Evolutionary conservation across 2,329 filamentous ascomycete genomes (phyloP), one percentile per base, ranked within the genome.

Genomic region (Pyrenochaeta sp.): DNA sequence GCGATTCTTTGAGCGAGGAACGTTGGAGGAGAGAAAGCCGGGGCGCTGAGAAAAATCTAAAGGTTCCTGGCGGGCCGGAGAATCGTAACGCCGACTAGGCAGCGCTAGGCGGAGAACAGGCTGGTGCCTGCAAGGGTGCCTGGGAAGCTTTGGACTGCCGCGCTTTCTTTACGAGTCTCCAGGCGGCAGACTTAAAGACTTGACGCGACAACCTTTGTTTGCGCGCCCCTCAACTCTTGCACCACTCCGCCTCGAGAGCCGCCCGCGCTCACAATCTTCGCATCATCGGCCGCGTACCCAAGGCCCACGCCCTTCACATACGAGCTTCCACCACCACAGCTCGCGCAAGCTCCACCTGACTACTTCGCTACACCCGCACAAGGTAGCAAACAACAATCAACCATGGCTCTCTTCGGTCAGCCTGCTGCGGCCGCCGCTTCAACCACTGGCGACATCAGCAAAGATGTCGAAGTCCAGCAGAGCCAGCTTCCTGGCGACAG

Each of bases 1-100:
- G 92, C 93, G 93, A 96, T 96, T 90, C 90, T 90, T 96, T 85
- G 90, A 92, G 82, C 92, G 92, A 96, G 90, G 85, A 88, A 86
- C 85, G 84, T 83, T 77, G 76, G 69, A 72, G 75, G 69, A 71
- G 72, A 37, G 26, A 32, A 30, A 45, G 35, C 6, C 28, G 22
- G 13, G 22, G 36, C 11, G 32, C 20, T 19, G 34, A 48, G 50
- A 53, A 52, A 57, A 59, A 55, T 63, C 63, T 52, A 55, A 51
- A 52, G 28, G 40, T 20, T 38, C 38, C 19, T 29, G 51, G 41
- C 51, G 43, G 27, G 38, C 21, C 57, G 61, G 62, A 34, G 28
- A 36, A 44, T 36, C 32, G 52, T 60, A 48, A 30, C 15, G 38
- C 57, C 32, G 44, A 38, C 48, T 55, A 61, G 55, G 61, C 53